Conservation (phyloP, 2,329 filamentous ascomycete species). For the Aspergillus hortae region DNA sequence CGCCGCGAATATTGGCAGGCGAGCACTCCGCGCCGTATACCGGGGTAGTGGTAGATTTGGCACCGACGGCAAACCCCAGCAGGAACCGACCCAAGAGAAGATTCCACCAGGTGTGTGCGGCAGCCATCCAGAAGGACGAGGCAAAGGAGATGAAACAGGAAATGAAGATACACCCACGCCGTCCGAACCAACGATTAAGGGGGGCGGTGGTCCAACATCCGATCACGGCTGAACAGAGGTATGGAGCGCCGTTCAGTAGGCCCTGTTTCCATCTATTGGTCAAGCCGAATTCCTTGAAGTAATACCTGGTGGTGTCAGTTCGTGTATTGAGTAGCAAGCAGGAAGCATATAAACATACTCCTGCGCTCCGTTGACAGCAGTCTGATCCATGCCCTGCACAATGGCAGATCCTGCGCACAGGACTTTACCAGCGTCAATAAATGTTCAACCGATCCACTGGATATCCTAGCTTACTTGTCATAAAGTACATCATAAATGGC, state of each 20-base stretch:
- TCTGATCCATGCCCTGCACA: constrained; percentile 58
- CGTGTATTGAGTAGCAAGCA: background rate
- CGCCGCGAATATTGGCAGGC: constrained; percentile 66
- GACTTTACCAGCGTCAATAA: background rate
- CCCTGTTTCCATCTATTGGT: constrained; percentile 55
- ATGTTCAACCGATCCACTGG: background rate
- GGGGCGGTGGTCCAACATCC: constrained; percentile 73
- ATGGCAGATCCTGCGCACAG: constrained; percentile 28
- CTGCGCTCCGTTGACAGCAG: constrained; percentile 7
- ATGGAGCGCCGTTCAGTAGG: constrained; percentile 56
- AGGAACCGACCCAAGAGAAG: constrained; percentile 68
- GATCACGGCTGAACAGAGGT: constrained; percentile 63
- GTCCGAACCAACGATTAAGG: constrained; percentile 66
- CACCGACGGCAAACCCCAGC: constrained; percentile 73
- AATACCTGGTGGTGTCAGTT: constrained; percentile 2
- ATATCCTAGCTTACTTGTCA: constrained; percentile 1
- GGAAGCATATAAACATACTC: background rate
- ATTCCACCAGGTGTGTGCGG: constrained; percentile 68
- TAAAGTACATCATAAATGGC: constrained; percentile 15
- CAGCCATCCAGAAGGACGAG: constrained; percentile 55
- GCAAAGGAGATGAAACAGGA: constrained; percentile 67
- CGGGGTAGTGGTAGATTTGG: constrained; percentile 71
- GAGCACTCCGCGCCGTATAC: constrained; percentile 74
- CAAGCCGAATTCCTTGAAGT: constrained; percentile 2
- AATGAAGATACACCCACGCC: constrained; percentile 71